A percentile compares a stretch with the other conserved stretches of the same genome.
Conservation (phyloP, 1,284 basidiomycete genomes). For the Sanghuangporus baumii region DNA sequence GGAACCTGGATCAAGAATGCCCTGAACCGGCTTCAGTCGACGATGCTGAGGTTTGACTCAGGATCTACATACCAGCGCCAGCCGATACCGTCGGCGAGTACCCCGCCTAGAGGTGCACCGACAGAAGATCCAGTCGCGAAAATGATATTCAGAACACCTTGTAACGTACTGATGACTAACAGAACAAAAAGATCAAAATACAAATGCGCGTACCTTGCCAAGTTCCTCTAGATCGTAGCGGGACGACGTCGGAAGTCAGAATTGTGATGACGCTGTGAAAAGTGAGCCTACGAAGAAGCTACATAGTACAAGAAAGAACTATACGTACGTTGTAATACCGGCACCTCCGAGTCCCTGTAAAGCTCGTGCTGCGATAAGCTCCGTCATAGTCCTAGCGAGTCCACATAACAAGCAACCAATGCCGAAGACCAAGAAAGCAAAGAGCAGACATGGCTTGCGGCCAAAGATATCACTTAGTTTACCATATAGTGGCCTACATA, state of each 20-base stretch:
- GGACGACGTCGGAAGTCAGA: conserved; percentile 56
- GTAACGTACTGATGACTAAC: background rate
- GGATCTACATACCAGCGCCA: conserved; percentile 47
- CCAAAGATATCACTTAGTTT: conserved; percentile 66
- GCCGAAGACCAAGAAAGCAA: conserved; percentile 50
- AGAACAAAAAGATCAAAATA: background rate
- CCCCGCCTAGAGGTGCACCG: conserved; percentile 55
- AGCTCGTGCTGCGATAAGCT: conserved; percentile 51
- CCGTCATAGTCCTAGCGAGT: conserved; percentile 46
- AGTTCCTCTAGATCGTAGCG: conserved; percentile 52
- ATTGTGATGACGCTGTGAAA: conserved; percentile 48
- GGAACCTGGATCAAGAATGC: conserved; percentile 57
- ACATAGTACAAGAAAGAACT: no score
- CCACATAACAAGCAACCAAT: conserved; percentile 51
- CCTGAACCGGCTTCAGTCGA: conserved; percentile 28
- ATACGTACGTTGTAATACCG: conserved; percentile 54
- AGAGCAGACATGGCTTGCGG: conserved; percentile 50
- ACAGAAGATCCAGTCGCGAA: conserved; percentile 48
- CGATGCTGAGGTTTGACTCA: background rate
- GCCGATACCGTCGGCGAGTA: conserved; percentile 54
- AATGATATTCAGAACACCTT: conserved; percentile 51
- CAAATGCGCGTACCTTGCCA: conserved; percentile 46
- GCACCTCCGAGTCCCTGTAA: conserved; percentile 60
- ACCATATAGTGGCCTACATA: conserved; percentile 50
- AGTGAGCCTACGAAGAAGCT: background rate